A percentile compares a stretch with the other conserved stretches of the same genome.
phyloP scores from a whole-genome alignment of 345 rosid species.

The Arabidopsis thaliana region DNA sequence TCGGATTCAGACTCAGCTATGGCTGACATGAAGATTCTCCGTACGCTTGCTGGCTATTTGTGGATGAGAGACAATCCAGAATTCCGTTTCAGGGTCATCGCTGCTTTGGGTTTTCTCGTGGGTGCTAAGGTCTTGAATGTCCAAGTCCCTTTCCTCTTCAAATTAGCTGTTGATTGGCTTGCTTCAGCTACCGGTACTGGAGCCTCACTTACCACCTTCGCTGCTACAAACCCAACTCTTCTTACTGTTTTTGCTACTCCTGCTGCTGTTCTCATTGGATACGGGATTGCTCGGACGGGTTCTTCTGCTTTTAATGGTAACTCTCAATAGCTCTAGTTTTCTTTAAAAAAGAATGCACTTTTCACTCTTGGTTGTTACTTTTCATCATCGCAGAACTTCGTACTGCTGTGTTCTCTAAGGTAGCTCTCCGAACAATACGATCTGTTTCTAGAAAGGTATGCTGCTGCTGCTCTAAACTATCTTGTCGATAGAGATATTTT shows the following conservation, averaged over 20 bases:
- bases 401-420: constrained; percentile 95
- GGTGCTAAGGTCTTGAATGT: constrained; percentile 92
- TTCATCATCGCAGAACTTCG: constrained; percentile 72
- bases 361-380: constrained; percentile 29
- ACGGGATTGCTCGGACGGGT: constrained; percentile 86
- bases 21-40: constrained; percentile 77
- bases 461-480: not conserved
- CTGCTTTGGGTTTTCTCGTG: constrained; percentile 84
- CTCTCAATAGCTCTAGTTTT: constrained; percentile 6
- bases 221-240: constrained; percentile 65
- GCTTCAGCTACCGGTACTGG: constrained; percentile 63
- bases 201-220: constrained; percentile 57
- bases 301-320: constrained; percentile 94
- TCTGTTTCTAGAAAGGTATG: constrained; percentile 91
- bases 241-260: constrained; percentile 82
- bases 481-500: not conserved
- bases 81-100: constrained; percentile 77
- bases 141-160: constrained; percentile 95
- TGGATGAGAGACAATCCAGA: constrained; percentile 92
- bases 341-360: not conserved
- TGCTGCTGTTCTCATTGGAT: constrained; percentile 80
- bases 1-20: constrained; percentile 43
- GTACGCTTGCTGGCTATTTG: constrained; percentile 74
- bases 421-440: constrained; percentile 87
- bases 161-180: constrained; percentile 94